Evolutionary conservation across 768 basidiomycete species (phyloP), one percentile per base, ranked within the genome.

Genomic region (Lactarius vividus): DNA sequence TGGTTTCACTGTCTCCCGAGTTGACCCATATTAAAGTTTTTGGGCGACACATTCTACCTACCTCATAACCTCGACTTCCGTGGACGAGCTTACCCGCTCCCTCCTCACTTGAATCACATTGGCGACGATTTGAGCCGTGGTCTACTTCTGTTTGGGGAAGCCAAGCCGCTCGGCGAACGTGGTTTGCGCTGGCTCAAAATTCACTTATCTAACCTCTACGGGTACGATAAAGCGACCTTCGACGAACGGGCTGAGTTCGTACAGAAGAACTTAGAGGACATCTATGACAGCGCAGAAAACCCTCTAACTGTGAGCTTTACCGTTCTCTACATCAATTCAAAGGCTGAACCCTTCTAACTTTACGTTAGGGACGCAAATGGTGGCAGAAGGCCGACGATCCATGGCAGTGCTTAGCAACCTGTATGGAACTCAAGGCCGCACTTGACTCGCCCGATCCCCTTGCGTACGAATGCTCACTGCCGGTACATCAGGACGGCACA

Each of bases 1-100:
- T 31, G 53, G 3, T 39, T 39, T 23, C 16, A 6, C 29, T 7
- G 10, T 20, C 7, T 10, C 42, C 15, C 16, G 59, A 37, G 65
- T 44, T 69, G 57, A 68, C 57, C 56, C 68, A 28, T 65, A 2
- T 31, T 3, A 64, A 93, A 67, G 88, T 97, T 96, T 83, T 79
- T 96, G 59, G 85, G 86, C 62, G 96, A 97, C 70, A 85, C 79
- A 0, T 88, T 98, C 75, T 98, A 94, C 77, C 81, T 96, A 58
- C 96, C 96, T 0, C 96, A 98, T 76, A 98, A 97, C 75, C 80
- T 98, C 71, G 97, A 99, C 77, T 99, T 98, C 83, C 88, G 96
- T 66, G 97, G 97, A 9, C 89, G 96, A 60, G 94, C 96, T 0
- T 99, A 99, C 74, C 96, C 97, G 13, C 88, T 97, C 52, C 96